Evolutionary conservation across 2,329 filamentous ascomycete species (phyloP), one percentile per base, ranked within the genome.

Genomic region (Calonectria naviculata): DNA sequence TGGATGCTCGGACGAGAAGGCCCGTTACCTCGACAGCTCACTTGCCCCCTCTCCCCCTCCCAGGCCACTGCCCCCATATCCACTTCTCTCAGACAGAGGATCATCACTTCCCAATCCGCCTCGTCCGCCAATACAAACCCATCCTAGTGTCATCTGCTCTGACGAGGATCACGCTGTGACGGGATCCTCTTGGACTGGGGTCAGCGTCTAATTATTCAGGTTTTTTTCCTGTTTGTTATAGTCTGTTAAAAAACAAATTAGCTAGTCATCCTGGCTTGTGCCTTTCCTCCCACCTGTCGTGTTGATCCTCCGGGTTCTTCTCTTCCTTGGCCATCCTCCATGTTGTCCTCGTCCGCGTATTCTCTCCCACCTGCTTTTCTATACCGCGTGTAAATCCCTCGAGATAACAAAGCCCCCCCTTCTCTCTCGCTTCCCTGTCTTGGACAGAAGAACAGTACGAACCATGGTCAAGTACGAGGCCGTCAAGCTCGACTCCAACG

Each of bases 401-500:
- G n/a, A n/a, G n/a, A n/a, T n/a, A n/a, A n/a, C n/a, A n/a, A n/a
- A n/a, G n/a, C n/a, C n/a, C n/a, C n/a, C n/a, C n/a, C n/a, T n/a
- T 8, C 19, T 36, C 29, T 34, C 12, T 36, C 19, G 4, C 24
- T 34, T 13, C 24, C 19, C 10, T 34, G 9, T n/a, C n/a, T 12
- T 31, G 2, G 31, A 34, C 4, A 8, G n/a, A 46, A n/a, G n/a
- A 24, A 21, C 49, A 29, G 8, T n/a, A 15, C 41, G 8, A 47
- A 38, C 13, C 58, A 68, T 68, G 60, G 29, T 54, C 62, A 44
- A 72, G 47, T 71, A 74, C 73, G 73, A 70, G 13, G 71, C 76
- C 24, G 78, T 72, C n/a, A 77, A 77, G 42, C 66, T 84, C 41
- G 79, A 84, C 74, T 54, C 78, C 13, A 83, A 84, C 62, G 78